Evolutionary conservation across 768 basidiomycete genomes (phyloP), one percentile per base, ranked within the genome.

Genomic region (Hemileccinum rubropunctum): DNA sequence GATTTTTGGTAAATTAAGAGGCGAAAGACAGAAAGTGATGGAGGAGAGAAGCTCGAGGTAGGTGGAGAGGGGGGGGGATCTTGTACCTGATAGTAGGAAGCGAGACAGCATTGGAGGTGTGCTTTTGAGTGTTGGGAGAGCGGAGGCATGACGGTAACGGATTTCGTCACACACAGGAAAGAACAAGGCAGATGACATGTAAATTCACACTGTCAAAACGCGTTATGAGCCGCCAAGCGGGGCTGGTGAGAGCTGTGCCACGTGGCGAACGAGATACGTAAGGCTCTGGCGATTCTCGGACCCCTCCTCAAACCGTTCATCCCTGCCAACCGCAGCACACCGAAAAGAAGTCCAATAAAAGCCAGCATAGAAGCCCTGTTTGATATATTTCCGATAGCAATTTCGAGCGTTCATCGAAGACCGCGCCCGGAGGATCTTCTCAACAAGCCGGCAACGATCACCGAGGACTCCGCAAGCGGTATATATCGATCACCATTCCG

Each of bases 151-250:
- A 63, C 61, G 63, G 57, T 57, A 62, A 63, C 53, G 11, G 38
- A 42, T 66, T 49, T 56, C 65, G 66, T 65, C 54, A 69, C 51
- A 33, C 51, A 56, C 56, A 67, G 65, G 50, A 62, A 63, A 47
- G 37, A 35, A 30, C 58, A 34, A 56, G 51, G 23, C 44, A 39
- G 32, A 6, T 66, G 66, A 59, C 61, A 55, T 2, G 11, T 33
- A 51, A 52, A 54, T 67, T 65, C 64, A 58, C 62, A 64, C 63
- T 43, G 63, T 65, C 61, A 62, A 59, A 38, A 33, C 55, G 48
- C 55, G 54, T 58, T 60, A 57, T 47, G 42, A 43, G 47, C 50
- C 57, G 53, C 50, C 35, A 52, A 50, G 18, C 28, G 43, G 44
- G 53, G 34, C 51, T 20, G 47, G 47, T 21, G 38, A 40, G n/a